Base-by-base conservation (phyloP, 768 basidiomycete species). In the Phaeotremella skinneri region DNA sequence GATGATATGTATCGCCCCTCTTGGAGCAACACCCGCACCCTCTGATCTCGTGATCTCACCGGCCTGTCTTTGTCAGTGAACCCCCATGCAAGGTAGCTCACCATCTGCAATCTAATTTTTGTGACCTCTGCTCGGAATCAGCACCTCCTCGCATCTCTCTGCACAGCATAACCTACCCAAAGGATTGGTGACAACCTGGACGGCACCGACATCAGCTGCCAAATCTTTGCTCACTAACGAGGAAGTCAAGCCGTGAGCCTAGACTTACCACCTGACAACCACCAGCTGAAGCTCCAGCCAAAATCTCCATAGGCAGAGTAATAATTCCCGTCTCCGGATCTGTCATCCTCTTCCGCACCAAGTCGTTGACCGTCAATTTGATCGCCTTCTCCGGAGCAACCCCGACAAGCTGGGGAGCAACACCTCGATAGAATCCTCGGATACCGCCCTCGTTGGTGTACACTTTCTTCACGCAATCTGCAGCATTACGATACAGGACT, bases 281-380 rank as follows among this genome's bases (percentile, higher is more conserved):
- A 74, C 96, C 96, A 37, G 96, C 96, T 34, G 83, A 81, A 68
- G 88, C 96, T 79, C 96, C 96, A 31, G 94, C 94, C 4, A 89
- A 58, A 17, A 98, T 67, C 78, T 99, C 96, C 89, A 90, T 92
- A n/a, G 69, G 68, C n/a, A 96, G 72, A 58, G 86, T 84, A 76
- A 99, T 99, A 55, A 91, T 84, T 13, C 96, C 96, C 9, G 96
- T 99, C 77, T 94, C 91, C 23, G 92, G 90, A 78, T 99, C 92
- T 79, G 85, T 94, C 9, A 87, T 85, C 51, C 84, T 83, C 25
- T 84, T 81, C 31, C 96, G 86, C 23, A 99, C 82, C 55, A 94
- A 79, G 73, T 96, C 94, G 79, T 97, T 98, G 49, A 99, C 88
- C 1, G 96, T 96, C 61, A 99, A 79, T 76, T 99, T 99, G 78